Evolutionary conservation across 169 alveolate genomes (phyloP), one percentile per base, ranked within the genome.

Genomic region (Toxoplasma gondii): DNA sequence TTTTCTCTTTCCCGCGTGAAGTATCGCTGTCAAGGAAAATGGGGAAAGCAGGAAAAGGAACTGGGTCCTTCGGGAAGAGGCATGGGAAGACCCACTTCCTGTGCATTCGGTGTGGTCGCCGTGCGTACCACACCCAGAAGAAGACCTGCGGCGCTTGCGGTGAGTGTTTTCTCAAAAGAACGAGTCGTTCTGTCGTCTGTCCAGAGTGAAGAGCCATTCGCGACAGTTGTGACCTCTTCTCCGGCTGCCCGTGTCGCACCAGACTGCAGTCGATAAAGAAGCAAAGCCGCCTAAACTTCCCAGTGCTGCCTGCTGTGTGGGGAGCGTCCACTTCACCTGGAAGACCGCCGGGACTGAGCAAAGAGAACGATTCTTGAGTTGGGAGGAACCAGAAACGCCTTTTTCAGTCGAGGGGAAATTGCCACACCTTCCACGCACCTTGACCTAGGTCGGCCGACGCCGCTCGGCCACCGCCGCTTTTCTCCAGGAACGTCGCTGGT

Each of bases 111-210:
- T 99, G 99, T 96, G 99, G 99, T 69, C 96, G 98, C 86, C 97
- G 99, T 94, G 97, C 99, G 69, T 99, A 97, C 96, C 99, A 99
- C 98, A 96, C 97, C 93, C 99, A 98, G 97, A 99, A 98, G 97
- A 97, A 98, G 94, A 97, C 97, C 87, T 99, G 99, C 96, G 99
- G 99, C 94, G 97, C 99, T n/a, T 98, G 99, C 95, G 99, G 98
- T 82, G 67, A 82, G 90, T 43, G 4, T 64, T 64, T 53, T 19
- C 19, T 19, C 67, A 64, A 1, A 4, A 64, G 12, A 49, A 12
- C 58, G 58, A 49, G 22, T 49, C 58, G n/a, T 29, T 24, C 81
- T 5, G 81, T 69, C 36, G 81, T 29, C 36, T 24, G 4, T 29
- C 36, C 41, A 7, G 44, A 24, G 36, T 36, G 86, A 78, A 41